A percentile compares a stretch with the other conserved stretches of the same genome.
These are phyloP conservation scores for Platanus orientalis DNA, from an alignment of 164 flowering plant species.

Conservation along the genomic window DNA sequence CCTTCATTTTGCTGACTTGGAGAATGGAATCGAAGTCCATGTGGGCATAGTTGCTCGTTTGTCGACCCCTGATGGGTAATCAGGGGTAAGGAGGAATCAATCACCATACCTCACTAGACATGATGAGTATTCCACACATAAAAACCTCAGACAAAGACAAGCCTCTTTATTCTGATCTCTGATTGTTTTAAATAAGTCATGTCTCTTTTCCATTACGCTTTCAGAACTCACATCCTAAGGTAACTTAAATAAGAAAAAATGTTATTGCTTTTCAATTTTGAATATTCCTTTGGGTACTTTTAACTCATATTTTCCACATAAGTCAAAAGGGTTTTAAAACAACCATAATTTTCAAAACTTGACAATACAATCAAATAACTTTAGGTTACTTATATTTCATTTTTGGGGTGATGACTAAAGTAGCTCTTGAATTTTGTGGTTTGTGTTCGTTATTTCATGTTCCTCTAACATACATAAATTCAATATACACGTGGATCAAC, in stretches of 20 bases:
- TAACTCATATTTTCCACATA: constrained; percentile 11
- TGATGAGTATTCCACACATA: constrained; percentile 45
- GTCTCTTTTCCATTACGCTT: constrained; percentile 22
- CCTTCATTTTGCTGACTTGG: constrained; percentile 13
- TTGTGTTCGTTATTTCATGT: not conserved
- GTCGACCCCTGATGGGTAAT: constrained; percentile 24
- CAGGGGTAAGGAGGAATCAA: constrained; percentile 47
- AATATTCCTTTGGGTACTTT: constrained; percentile 50
- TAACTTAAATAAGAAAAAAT: constrained; percentile 26
- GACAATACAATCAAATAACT: constrained; percentile 4
- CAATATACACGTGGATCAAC: too few relatives aligned
- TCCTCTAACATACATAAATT: too few relatives aligned
- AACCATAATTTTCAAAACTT: constrained; percentile 7
- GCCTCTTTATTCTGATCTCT: constrained; percentile 23
- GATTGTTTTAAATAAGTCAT: constrained; percentile 20
- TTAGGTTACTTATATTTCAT: not conserved
- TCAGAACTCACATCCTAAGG: constrained; percentile 20
- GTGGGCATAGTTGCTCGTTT: constrained; percentile 10
- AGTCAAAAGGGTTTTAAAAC: constrained; percentile 25
- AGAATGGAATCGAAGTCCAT: constrained; percentile 10
- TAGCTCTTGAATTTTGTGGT: not conserved
- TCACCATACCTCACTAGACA: constrained; percentile 36
- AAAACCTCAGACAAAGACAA: constrained; percentile 26
- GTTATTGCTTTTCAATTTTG: constrained; percentile 42
- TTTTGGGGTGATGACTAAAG: not conserved